Evolutionary conservation across 2,329 filamentous ascomycete genomes (phyloP).

Genomic region (Rasamsonia emersonii): DNA sequence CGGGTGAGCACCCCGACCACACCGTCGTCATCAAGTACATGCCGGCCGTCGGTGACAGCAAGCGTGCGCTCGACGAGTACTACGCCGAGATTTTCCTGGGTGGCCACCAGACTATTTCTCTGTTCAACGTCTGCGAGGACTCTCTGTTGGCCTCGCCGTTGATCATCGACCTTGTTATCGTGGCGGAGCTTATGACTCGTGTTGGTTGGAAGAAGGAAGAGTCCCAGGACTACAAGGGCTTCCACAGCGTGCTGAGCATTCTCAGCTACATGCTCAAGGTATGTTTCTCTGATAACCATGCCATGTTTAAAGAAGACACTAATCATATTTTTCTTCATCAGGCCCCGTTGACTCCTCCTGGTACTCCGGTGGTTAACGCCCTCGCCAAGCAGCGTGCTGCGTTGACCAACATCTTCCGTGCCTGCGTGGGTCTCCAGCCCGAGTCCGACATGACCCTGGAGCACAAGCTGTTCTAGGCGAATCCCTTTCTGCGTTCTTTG

Average conservation of each 20-base stretch:
- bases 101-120: slow-evolving; percentile 92
- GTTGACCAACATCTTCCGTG: slow-evolving; percentile 96
- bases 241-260: slow-evolving; percentile 94
- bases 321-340: slow-evolving; percentile 26
- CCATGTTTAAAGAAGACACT: background rate
- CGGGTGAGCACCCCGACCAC: slow-evolving; percentile 93
- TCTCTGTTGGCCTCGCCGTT: slow-evolving; percentile 90
- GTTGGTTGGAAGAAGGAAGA: slow-evolving; percentile 75
- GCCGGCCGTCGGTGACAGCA: slow-evolving; percentile 97
- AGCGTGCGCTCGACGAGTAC: slow-evolving; percentile 97
- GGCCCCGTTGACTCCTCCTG: slow-evolving; percentile 87
- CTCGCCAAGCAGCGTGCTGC: slow-evolving; percentile 92
- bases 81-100: slow-evolving; percentile 99
- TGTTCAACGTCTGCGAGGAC: slow-evolving; percentile 99
- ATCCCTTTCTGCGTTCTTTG: no score
- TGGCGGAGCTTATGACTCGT: slow-evolving; percentile 97
- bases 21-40: slow-evolving; percentile 99
- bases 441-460: slow-evolving; percentile 99
- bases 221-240: slow-evolving; percentile 70
- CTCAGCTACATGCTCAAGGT: slow-evolving; percentile 96
- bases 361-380: slow-evolving; percentile 91
- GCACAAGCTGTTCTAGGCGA: slow-evolving; percentile 79
- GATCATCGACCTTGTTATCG: slow-evolving; percentile 90
- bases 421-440: slow-evolving; percentile 90
- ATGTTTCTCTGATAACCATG: slow-evolving; percentile 11